Conservation (phyloP, 169 alveolate genomes). For the Eimeria brunetti region DNA sequence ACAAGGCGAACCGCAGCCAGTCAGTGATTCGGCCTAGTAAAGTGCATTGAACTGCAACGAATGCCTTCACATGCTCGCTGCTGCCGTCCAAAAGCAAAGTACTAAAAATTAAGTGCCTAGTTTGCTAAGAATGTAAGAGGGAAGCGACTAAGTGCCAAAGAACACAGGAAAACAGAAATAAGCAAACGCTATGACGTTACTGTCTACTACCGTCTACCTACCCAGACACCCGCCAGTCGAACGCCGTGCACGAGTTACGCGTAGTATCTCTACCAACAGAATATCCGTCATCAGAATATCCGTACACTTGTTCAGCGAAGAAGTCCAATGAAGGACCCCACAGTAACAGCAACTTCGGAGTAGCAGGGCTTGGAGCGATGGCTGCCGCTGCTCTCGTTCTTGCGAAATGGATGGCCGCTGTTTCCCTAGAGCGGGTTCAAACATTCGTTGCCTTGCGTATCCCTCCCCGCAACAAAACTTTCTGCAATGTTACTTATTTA, state of each 20-base stretch:
- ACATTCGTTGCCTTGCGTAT: not conserved
- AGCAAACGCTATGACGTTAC: too few species aligned
- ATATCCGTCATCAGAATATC: too few species aligned
- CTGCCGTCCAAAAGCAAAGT: too few species aligned
- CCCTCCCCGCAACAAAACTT: not conserved
- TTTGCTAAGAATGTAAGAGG: too few species aligned
- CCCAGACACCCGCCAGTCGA: not conserved
- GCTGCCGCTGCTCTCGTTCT: not conserved
- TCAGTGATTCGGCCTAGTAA: too few species aligned
- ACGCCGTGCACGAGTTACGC: not conserved
- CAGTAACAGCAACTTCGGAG: not conserved
- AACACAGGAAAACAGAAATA: too few species aligned
- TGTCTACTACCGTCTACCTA: not conserved
- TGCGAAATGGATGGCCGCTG: not conserved
- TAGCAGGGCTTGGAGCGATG: not conserved
- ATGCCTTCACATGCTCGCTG: too few species aligned
- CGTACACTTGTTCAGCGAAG: not conserved
- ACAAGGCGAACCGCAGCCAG: too few species aligned
- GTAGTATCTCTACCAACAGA: not conserved
- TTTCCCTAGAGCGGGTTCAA: not conserved
- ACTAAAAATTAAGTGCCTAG: too few species aligned
- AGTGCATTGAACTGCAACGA: too few species aligned
- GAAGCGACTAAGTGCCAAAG: too few species aligned
- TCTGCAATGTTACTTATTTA: not conserved
- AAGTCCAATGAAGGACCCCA: not conserved